phyloP scores from a whole-genome alignment of 2,329 filamentous ascomycete genomes.

The Metarhizium guizhouense region DNA sequence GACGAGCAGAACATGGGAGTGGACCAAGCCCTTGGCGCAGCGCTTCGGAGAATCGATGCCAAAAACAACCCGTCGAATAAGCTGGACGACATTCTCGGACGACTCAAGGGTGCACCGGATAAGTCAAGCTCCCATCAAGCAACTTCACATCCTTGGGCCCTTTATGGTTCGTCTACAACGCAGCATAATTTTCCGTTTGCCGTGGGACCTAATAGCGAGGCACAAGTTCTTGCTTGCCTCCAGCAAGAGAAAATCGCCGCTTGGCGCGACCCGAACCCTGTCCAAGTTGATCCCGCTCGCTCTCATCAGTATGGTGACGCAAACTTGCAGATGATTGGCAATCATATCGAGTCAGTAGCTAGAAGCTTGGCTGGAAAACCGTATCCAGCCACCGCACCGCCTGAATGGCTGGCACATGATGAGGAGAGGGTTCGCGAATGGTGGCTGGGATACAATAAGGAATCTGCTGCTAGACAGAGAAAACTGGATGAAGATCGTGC shows the following conservation, averaged over 20 bases:
- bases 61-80: constrained; percentile 26
- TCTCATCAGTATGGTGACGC: constrained; percentile 32
- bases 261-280: constrained; percentile 33
- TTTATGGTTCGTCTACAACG: neutral
- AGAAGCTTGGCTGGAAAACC: constrained; percentile 34
- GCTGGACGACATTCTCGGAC: constrained; percentile 31
- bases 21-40: constrained; percentile 32
- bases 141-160: neutral
- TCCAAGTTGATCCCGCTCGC: constrained; percentile 22
- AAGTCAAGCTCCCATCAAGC: constrained; percentile 6
- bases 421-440: constrained; percentile 40
- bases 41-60: constrained; percentile 32
- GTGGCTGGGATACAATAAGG: constrained; percentile 40
- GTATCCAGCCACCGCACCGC: constrained; percentile 41
- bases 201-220: constrained; percentile 25
- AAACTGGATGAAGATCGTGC: constrained; percentile 28
- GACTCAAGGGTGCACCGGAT: constrained; percentile 16
- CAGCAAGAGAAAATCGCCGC: constrained; percentile 32
- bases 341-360: constrained; percentile 32
- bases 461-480: constrained; percentile 27
- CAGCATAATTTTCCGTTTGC: constrained; percentile 20
- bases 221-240: constrained; percentile 34
- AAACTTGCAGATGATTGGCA: constrained; percentile 31
- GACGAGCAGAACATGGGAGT: constrained; percentile 37
- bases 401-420: constrained; percentile 40